Base-by-base conservation (phyloP, 2,329 filamentous ascomycete genomes). In the Pseudogymnoascus sp. region DNA sequence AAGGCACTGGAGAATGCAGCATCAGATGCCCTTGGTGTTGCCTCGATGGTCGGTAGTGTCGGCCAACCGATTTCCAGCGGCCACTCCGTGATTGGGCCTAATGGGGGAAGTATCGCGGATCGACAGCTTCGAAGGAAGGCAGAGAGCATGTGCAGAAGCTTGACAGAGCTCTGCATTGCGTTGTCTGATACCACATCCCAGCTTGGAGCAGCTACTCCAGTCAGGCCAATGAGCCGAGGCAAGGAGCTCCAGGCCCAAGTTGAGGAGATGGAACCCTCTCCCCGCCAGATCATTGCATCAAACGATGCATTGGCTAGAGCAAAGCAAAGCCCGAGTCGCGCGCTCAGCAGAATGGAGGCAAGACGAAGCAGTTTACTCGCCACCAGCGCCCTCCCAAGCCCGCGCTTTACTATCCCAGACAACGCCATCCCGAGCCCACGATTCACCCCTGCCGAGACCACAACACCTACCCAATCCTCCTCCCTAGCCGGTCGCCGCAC, bases 131-230 rank as follows among this genome's bases (percentile, higher is more conserved):
- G 92, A 59, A 86, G 93, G 65, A 97, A 96, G 75, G 91, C 91
- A 28, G 93, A 99, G 72, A 92, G 89, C 71, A 86, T 99, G 72
- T 97, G 95, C 73, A 88, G 93, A 61, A 95, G 90, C 71, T 78
- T 99, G 67, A 97, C 93, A 0, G 95, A 99, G 74, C 81, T 99
- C 5, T 96, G 91, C 72, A 83, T 99, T 62, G 90, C 92, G 0
- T 78, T 99, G 61, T 87, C 87, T 31, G 89, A 90, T 28, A 66
- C 65, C 28, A 55, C 63, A 8, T 60, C 52, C 40, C 55, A 45
- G 43, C 49, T 28, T 63, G 49, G 33, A 61, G 52, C 25, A n/a
- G 45, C 66, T 60, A 37, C 23, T 35, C 40, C 45, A 41, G 25
- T 58, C 12, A 64, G 66, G 31, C 68, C 69, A n/a, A 62, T 43